Evolutionary conservation across 2,329 filamentous ascomycete species (phyloP).

Genomic region (Thermoascus crustaceus): DNA sequence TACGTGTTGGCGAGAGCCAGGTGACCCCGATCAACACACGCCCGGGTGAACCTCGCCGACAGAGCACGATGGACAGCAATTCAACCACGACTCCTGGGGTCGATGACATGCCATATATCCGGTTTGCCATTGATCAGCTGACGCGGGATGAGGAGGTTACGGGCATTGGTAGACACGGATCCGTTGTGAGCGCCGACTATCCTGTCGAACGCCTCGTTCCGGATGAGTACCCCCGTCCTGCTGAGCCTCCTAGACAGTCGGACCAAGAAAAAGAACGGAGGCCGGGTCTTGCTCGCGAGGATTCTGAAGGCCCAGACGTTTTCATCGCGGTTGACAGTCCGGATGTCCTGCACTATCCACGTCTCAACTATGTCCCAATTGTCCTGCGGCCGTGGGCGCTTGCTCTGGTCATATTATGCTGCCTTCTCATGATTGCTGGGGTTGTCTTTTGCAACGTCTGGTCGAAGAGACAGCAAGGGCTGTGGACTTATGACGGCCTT

Average conservation of each 20-base stretch:
- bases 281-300: slow-evolving; percentile 13
- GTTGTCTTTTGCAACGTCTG: slow-evolving; percentile 66
- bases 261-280: slow-evolving; percentile 27
- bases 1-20: slow-evolving; percentile 20
- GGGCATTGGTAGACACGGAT: slow-evolving; percentile 45
- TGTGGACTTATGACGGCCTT: slow-evolving; percentile 61
- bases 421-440: slow-evolving; percentile 61
- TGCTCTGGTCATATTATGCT: slow-evolving; percentile 50
- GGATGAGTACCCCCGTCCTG: slow-evolving; percentile 32
- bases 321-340: slow-evolving; percentile 43
- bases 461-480: slow-evolving; percentile 53
- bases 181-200: slow-evolving; percentile 37
- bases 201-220: slow-evolving; percentile 45
- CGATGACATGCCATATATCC: slow-evolving; percentile 80
- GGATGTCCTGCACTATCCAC: slow-evolving; percentile 37
- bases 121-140: slow-evolving; percentile 80
- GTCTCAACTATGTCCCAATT: slow-evolving; percentile 62
- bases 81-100: slow-evolving; percentile 56
- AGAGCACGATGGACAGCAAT: slow-evolving; percentile 20
- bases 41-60: slow-evolving; percentile 18
- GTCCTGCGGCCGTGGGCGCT: slow-evolving; percentile 63
- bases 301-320: slow-evolving; percentile 30
- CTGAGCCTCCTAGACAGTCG: slow-evolving; percentile 23
- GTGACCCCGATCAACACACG: slow-evolving; percentile 16
- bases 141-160: slow-evolving; percentile 62